Evolutionary conservation across 1,139 yeast genomes (phyloP), one percentile per base, ranked within the genome.

Genomic region (Geotrichum candidum): DNA sequence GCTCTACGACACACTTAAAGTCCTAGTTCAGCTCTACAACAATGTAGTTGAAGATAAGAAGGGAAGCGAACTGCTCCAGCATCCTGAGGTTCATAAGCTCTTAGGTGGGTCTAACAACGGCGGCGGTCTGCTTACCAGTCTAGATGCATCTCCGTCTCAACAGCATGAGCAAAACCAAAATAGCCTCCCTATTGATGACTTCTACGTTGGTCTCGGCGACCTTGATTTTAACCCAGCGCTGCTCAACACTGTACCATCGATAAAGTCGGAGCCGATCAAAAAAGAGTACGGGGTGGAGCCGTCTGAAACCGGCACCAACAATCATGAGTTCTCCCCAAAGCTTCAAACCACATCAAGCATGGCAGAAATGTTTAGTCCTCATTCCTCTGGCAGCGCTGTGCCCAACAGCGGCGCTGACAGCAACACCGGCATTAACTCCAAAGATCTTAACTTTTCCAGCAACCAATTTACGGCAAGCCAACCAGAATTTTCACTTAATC

Each of bases 1-100:
- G 50, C 58, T 56, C 13, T 56, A 56, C 35, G 58, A 56, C 38
- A 56, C 58, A 3, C 29, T 56, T 2, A 56, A 56, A 38, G 54
- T 56, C 9, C 58, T 56, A 13, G 58, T 51, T 7, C 18, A 51
- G 31, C 58, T 56, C 18, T 51, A 56, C 31, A 25, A 50, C 48
- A 48, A 56, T 18, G 53, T 55, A 7, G 41, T 35, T 10, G 41
- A 35, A 10, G 41, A 35, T 35, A 35, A 35, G n/a, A 35, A 35
- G 41, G 41, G 41, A 35, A 35, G 41, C n/a, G 41, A 35, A 35
- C 41, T 35, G 41, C 41, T 35, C 13, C 41, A 35, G n/a, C 41
- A 35, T 35, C 41, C 41, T 15, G n/a, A 35, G 13, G 41, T 35
- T 9, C 41, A 35, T 15, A 35, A 35, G 10, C 13, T 35, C n/a